phyloP scores from a whole-genome alignment of 2,329 filamentous ascomycete species.

The Neofusicoccum kwambonambiense region DNA sequence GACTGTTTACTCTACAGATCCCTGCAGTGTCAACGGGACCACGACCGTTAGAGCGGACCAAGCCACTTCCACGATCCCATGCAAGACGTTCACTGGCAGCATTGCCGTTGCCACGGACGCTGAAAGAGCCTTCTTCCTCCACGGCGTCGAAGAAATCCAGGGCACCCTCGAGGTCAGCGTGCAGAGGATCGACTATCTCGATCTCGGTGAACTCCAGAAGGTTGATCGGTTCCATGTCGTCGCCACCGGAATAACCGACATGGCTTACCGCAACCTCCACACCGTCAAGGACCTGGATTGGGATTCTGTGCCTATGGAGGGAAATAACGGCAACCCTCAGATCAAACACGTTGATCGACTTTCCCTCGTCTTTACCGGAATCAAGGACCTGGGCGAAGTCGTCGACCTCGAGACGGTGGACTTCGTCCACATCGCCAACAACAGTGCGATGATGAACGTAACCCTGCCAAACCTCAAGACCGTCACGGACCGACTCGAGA shows the following conservation, averaged over 20 bases:
- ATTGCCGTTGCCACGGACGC: background rate
- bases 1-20: background rate
- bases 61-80: background rate
- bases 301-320: background rate
- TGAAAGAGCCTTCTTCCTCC: background rate
- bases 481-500: background rate
- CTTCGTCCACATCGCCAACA: background rate
- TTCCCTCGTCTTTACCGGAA: background rate
- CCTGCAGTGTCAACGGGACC: background rate
- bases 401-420: background rate
- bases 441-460: background rate
- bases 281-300: background rate
- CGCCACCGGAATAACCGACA: background rate
- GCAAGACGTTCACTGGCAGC: background rate
- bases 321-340: background rate
- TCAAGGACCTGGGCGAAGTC: background rate
- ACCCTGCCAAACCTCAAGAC: background rate
- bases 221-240: background rate
- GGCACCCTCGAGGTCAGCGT: background rate
- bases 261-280: background rate
- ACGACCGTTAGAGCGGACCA: background rate
- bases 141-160: background rate
- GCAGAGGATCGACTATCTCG: background rate
- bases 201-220: background rate
- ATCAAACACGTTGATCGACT: background rate